A percentile compares a stretch with the other conserved stretches of the same genome.
Conservation (phyloP, 257 asterid genomes). For the Avicennia marina region DNA sequence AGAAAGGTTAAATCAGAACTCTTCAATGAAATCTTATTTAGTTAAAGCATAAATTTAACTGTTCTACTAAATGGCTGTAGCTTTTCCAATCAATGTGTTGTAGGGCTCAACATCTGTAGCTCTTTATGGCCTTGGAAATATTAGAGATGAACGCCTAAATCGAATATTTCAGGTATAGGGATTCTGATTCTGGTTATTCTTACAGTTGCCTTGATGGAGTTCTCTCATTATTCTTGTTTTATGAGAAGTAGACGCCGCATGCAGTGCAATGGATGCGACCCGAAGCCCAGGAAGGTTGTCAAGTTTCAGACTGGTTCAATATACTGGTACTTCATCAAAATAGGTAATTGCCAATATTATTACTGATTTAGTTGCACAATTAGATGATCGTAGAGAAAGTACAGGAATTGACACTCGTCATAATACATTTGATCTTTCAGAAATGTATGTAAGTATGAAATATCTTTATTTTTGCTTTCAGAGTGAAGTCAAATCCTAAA, state of each 20-base stretch:
- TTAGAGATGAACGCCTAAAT: constrained; percentile 96
- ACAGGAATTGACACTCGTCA: constrained; percentile 4
- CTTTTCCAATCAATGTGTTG: constrained; percentile 16
- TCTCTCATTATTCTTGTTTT: constrained; percentile 22
- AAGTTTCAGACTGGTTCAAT: constrained; percentile 96
- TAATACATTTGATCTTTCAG: constrained; percentile 1
- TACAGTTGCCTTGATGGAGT: constrained; percentile 12
- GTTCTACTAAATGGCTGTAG: constrained; percentile 5
- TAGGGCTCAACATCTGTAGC: constrained; percentile 98
- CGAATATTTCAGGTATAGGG: constrained; percentile 88
- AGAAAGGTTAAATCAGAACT: constrained; percentile 54
- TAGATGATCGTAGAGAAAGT: neutral
- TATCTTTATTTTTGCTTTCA: constrained; percentile 32
- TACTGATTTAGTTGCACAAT: constrained; percentile 15
- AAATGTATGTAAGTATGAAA: neutral
- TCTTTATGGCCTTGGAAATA: constrained; percentile 96
- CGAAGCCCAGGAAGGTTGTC: constrained; percentile 73
- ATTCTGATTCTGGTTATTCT: constrained; percentile 17
- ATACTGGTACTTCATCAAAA: constrained; percentile 91
- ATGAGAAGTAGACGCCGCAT: constrained; percentile 77
- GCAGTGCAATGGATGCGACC: constrained; percentile 99
- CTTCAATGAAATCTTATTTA: constrained; percentile 10
- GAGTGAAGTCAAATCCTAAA: constrained; percentile 95
- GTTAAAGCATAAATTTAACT: constrained; percentile 7
- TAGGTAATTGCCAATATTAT: constrained; percentile 41